A percentile compares a stretch with the other conserved stretches of the same genome.
These are phyloP conservation scores for Canariomyces notabilis DNA, from an alignment of 2,329 filamentous ascomycete genomes.

Conservation along the genomic window DNA sequence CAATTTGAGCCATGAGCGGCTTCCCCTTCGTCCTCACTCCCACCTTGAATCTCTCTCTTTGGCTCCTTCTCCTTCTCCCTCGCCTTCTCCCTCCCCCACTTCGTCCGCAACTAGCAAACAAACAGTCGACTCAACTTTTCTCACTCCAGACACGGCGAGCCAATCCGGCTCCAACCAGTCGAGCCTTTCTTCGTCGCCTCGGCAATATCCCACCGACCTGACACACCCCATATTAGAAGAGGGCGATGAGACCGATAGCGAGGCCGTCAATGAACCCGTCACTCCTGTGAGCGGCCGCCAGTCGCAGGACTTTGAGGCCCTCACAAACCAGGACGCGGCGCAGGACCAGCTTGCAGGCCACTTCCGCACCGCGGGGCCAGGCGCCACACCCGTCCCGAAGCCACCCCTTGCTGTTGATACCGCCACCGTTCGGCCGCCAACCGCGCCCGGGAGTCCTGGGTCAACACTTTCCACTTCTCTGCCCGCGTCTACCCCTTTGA, in stretches of 20 bases:
- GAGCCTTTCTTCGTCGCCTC: slow-evolving; percentile 39
- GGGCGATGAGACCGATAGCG: slow-evolving; percentile 56
- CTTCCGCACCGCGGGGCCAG: slow-evolving; percentile 16
- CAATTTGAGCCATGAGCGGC: slow-evolving; percentile 18
- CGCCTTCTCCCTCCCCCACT: slow-evolving; percentile 1
- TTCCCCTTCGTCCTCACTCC: too few relatives aligned
- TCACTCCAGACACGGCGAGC: slow-evolving; percentile 13
- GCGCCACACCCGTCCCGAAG: slow-evolving; percentile 19
- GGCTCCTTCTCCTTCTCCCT: slow-evolving; percentile 5
- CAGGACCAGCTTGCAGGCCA: slow-evolving; percentile 25
- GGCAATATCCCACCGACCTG: slow-evolving; percentile 46
- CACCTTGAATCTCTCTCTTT: too few relatives aligned
- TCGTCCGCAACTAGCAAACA: slow-evolving; percentile 3
- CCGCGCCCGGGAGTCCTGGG: slow-evolving; percentile 8
- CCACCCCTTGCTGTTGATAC: slow-evolving; percentile 22
- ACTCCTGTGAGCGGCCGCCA: slow-evolving; percentile 56
- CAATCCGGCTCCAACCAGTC: slow-evolving; percentile 20
- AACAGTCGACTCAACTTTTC: slow-evolving; percentile 16
- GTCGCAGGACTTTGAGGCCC: slow-evolving; percentile 48
- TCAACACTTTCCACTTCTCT: slow-evolving; percentile 8
- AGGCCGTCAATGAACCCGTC: slow-evolving; percentile 54
- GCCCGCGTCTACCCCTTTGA: slow-evolving; percentile 23
- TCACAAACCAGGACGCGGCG: slow-evolving; percentile 27
- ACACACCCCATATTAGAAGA: slow-evolving; percentile 51
- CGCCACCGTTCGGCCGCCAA: slow-evolving; percentile 11